These are phyloP conservation scores for Oxyria digyna DNA, from an alignment of 148 eudicot species.

Conservation along the genomic window DNA sequence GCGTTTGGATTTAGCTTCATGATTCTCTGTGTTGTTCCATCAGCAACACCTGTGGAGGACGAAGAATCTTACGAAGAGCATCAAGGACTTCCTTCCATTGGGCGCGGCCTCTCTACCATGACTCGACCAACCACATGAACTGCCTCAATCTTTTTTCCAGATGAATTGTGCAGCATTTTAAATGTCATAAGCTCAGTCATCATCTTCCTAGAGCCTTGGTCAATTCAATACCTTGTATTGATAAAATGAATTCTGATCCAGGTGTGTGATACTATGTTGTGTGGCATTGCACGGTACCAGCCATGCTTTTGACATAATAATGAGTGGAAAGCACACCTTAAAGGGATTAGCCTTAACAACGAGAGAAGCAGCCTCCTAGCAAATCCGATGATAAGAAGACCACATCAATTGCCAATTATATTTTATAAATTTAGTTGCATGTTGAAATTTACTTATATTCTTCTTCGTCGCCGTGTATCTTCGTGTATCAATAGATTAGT, in stretches of 20 bases:
- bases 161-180: constrained; percentile 1
- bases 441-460: not conserved
- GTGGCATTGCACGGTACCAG: not conserved
- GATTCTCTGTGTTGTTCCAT: not conserved
- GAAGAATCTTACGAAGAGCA: constrained; percentile 44
- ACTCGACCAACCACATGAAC: constrained; percentile 68
- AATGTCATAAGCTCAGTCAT: not conserved
- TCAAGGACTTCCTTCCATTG: constrained; percentile 45
- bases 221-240: not conserved
- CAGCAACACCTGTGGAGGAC: constrained; percentile 26
- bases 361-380: not conserved
- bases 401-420: not conserved
- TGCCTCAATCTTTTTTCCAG: not conserved
- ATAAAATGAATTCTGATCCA: not conserved
- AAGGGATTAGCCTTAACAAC: not conserved
- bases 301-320: not conserved
- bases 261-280: not conserved
- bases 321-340: not conserved
- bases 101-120: constrained; percentile 81
- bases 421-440: not conserved
- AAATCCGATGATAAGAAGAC: not conserved
- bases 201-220: not conserved
- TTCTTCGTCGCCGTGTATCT: too few relatives aligned
- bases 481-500: not conserved
- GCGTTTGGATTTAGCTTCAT: not conserved